Evolutionary conservation across 768 basidiomycete species (phyloP).

Genomic region (Hortiboletus flavorubellus): DNA sequence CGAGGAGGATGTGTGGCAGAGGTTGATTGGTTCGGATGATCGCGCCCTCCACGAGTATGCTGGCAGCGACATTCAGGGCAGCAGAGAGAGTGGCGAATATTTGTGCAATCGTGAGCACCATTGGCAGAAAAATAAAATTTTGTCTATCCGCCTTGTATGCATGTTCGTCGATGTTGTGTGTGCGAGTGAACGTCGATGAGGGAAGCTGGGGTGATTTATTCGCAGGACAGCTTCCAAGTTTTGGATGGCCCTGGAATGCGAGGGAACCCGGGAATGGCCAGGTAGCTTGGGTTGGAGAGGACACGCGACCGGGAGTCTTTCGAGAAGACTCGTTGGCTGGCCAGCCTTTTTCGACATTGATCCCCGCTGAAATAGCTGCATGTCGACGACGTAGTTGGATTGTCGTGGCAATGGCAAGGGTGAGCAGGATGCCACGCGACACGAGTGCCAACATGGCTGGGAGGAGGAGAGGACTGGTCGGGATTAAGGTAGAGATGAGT

Average conservation of each 20-base stretch:
- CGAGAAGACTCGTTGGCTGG: not conserved
- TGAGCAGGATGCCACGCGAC: constrained; percentile 21
- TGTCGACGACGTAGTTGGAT: constrained; percentile 3
- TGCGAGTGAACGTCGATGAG: not conserved
- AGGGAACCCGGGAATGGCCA: constrained; percentile 34
- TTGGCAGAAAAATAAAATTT: not conserved
- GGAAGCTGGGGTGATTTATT: not conserved
- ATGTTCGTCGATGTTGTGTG: not conserved
- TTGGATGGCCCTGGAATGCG: constrained; percentile 7
- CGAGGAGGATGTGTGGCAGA: constrained; percentile 14
- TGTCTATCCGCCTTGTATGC: not conserved
- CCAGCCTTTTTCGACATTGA: constrained; percentile 16
- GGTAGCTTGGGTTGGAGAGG: constrained; percentile 30
- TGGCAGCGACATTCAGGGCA: constrained; percentile 17
- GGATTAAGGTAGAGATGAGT: constrained; percentile 23
- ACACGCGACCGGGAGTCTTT: constrained; percentile 17
- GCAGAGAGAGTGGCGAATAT: constrained; percentile 23
- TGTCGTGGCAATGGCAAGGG: constrained; percentile 10
- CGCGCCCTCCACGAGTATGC: constrained; percentile 3
- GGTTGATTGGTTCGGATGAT: not conserved
- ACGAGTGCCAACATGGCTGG: constrained; percentile 22
- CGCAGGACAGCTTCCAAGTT: not conserved
- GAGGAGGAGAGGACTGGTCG: constrained; percentile 25
- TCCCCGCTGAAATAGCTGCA: not conserved
- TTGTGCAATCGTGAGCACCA: constrained; percentile 21